phyloP scores from a whole-genome alignment of 2,329 filamentous ascomycete genomes.

The Lomentospora prolificans region DNA sequence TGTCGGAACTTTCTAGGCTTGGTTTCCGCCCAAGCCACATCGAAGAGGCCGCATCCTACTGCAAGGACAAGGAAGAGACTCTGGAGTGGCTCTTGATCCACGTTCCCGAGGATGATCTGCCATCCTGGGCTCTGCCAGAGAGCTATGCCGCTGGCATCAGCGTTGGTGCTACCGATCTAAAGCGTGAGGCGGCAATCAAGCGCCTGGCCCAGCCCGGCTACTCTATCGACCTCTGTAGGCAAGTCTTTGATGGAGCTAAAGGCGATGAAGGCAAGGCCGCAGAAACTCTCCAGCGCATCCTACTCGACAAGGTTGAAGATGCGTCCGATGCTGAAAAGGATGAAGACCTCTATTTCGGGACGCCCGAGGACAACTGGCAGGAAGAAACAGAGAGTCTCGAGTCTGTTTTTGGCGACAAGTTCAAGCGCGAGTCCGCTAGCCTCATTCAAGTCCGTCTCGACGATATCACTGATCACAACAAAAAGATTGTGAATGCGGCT shows the following conservation, averaged over 20 bases:
- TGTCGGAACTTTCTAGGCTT: conserved; percentile 65
- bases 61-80: conserved; percentile 85
- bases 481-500: conserved; percentile 39
- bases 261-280: conserved; percentile 71
- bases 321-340: conserved; percentile 28
- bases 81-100: conserved; percentile 95
- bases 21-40: conserved; percentile 86
- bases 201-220: conserved; percentile 77
- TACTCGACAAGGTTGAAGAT: conserved; percentile 17
- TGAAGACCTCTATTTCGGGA: conserved; percentile 36
- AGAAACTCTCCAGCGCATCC: conserved; percentile 59
- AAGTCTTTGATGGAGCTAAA: conserved; percentile 58
- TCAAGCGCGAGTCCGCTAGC: conserved; percentile 47
- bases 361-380: conserved; percentile 60
- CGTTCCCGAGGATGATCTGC: conserved; percentile 94
- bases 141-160: conserved; percentile 85
- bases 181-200: conserved; percentile 72
- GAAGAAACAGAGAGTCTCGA: conserved; percentile 79
- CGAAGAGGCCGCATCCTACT: conserved; percentile 76
- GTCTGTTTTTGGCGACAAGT: conserved; percentile 75
- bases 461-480: conserved; percentile 36
- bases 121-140: conserved; percentile 82
- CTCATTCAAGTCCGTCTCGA: conserved; percentile 63
- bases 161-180: conserved; percentile 72
- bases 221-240: conserved; percentile 70